phyloP scores from a whole-genome alignment of 1,139 yeast species.

The Tardiomyces blankii region DNA sequence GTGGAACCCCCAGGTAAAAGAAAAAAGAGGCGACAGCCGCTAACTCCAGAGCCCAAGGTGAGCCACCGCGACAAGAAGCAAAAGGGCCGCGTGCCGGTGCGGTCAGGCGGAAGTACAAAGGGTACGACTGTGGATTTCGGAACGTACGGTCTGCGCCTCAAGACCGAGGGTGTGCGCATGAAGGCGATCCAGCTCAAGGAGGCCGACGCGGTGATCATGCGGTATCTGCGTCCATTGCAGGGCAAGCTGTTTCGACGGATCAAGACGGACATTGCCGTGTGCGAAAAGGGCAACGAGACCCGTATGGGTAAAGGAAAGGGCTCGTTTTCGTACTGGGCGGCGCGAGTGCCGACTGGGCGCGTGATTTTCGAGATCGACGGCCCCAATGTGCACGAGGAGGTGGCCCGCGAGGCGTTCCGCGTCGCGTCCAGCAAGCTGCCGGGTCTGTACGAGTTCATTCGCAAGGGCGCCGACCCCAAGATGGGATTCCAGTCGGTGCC shows the following conservation, averaged over 20 bases:
- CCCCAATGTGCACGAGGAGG: constrained; percentile 66
- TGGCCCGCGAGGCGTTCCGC: constrained; percentile 85
- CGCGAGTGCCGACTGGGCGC: constrained; percentile 92
- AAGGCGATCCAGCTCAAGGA: constrained; percentile 87
- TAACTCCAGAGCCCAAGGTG: constrained; percentile 45
- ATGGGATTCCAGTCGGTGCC: constrained; percentile 46
- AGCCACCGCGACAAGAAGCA: constrained; percentile 67
- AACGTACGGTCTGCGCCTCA: constrained; percentile 73
- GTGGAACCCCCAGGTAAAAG: no score
- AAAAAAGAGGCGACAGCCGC: no score
- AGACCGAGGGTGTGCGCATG: constrained; percentile 75
- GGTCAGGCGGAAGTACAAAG: constrained; percentile 88
- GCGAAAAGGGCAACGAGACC: constrained; percentile 95
- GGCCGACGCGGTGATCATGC: constrained; percentile 77
- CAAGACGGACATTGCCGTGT: constrained; percentile 78
- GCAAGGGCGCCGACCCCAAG: constrained; percentile 53
- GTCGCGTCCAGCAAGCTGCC: constrained; percentile 91
- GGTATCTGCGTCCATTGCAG: constrained; percentile 66
- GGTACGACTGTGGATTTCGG: constrained; percentile 82
- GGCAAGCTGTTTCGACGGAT: constrained; percentile 68
- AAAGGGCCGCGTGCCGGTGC: constrained; percentile 90
- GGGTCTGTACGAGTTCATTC: constrained; percentile 80
- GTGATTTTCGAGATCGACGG: constrained; percentile 83
- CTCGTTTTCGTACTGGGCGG: constrained; percentile 95
- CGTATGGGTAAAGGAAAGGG: constrained; percentile 99